phyloP scores from a whole-genome alignment of 257 asterid genomes.

The Ehretia macrophylla region DNA sequence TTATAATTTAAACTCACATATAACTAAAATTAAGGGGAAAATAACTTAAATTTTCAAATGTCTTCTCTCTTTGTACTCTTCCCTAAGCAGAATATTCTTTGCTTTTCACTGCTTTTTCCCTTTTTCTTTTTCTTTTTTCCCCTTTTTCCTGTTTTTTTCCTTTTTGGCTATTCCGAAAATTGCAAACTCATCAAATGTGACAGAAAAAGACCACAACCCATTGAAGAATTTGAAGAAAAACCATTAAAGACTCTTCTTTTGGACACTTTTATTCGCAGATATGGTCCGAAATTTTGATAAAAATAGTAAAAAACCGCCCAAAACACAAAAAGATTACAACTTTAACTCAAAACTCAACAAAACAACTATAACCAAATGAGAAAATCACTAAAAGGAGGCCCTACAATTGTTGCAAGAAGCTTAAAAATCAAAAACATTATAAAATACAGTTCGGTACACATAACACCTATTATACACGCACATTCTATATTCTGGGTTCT shows the following conservation, averaged over 20 bases:
- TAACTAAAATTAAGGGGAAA: conserved; percentile 1
- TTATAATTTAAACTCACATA: conserved; percentile 24
- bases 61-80: conserved; percentile 21
- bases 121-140: not conserved
- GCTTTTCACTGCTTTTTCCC: conserved; percentile 10
- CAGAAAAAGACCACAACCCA: conserved; percentile 11
- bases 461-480: too few species aligned
- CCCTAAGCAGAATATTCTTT: conserved; percentile 39
- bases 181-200: conserved; percentile 39
- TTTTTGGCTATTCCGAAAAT: conserved; percentile 15
- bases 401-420: not conserved
- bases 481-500: too few species aligned
- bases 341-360: conserved; percentile 16
- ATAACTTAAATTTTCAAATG: conserved; percentile 22
- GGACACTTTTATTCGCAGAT: not conserved
- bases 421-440: conserved; percentile 3
- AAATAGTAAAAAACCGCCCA: not conserved
- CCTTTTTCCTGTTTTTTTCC: conserved; percentile 4
- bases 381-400: conserved; percentile 10
- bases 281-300: not conserved
- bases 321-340: conserved; percentile 20
- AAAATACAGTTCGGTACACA: too few species aligned
- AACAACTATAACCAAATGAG: conserved; percentile 25
- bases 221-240: conserved; percentile 2
- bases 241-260: not conserved